These are phyloP conservation scores for Euphorbia peplus DNA, from an alignment of 345 rosid genomes.

Conservation along the genomic window DNA sequence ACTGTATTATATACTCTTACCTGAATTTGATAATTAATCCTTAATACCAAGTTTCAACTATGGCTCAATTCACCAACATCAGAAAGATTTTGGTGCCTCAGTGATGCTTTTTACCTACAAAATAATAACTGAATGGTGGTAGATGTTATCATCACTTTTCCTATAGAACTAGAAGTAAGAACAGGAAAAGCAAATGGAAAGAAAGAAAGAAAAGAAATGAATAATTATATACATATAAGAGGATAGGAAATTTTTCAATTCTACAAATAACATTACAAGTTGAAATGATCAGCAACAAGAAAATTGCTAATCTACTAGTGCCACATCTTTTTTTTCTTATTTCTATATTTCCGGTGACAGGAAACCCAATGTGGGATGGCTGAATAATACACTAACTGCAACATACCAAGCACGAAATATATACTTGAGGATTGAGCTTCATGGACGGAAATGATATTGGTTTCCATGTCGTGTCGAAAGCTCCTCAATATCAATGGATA, in stretches of 20 bases:
- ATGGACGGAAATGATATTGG: background rate
- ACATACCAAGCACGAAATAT: background rate
- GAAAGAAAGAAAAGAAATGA: background rate
- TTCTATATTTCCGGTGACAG: background rate
- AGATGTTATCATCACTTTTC: too few relatives aligned
- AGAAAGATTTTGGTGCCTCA: too few relatives aligned
- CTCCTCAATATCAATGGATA: background rate
- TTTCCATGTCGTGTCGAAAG: background rate
- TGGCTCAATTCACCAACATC: too few relatives aligned
- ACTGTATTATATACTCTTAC: too few relatives aligned
- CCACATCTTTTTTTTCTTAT: background rate
- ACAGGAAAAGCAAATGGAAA: background rate
- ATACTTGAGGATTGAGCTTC: background rate
- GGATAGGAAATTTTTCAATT: background rate
- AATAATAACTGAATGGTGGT: too few relatives aligned
- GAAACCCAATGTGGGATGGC: background rate
- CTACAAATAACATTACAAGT: background rate
- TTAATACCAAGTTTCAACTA: too few relatives aligned
- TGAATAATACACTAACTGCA: background rate
- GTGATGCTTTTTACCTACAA: too few relatives aligned
- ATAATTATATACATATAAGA: background rate
- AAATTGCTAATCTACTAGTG: conserved; percentile 1
- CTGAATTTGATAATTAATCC: too few relatives aligned
- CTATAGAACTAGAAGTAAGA: too few relatives aligned
- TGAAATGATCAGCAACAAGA: background rate